Evolutionary conservation across 345 rosid species (phyloP).

Genomic region (Triadica sebifera): DNA sequence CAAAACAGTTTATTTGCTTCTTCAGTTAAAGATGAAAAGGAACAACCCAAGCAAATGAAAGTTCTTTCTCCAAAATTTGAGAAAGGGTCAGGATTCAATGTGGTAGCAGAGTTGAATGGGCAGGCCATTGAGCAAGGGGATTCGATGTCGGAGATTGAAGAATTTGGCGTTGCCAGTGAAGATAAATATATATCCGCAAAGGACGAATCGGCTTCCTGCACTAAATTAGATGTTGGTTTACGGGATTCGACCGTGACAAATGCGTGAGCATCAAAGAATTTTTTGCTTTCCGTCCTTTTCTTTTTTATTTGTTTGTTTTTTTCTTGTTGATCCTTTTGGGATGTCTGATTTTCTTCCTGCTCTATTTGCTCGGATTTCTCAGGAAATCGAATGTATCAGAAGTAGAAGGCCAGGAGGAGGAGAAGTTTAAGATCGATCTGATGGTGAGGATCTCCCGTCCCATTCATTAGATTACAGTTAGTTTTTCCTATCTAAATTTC

Average conservation of each 20-base stretch:
- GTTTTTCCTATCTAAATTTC: constrained; percentile 23
- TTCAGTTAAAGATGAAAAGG: constrained; percentile 18
- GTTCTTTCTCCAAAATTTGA: constrained; percentile 12
- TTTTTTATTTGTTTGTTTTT: not conserved
- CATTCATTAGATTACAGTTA: constrained; percentile 20
- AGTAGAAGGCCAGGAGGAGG: constrained; percentile 21
- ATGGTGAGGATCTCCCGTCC: constrained; percentile 49
- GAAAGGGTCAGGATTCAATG: constrained; percentile 10
- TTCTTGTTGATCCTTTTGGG: not conserved
- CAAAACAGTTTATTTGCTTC: constrained; percentile 18
- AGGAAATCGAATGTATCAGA: constrained; percentile 27
- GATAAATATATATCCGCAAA: constrained; percentile 17
- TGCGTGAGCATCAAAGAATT: constrained; percentile 37
- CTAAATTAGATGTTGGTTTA: constrained; percentile 23
- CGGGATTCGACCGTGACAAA: constrained; percentile 29
- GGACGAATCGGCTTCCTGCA: constrained; percentile 18
- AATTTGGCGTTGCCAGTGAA: constrained; percentile 16
- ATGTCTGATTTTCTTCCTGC: not conserved
- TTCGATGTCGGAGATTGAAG: constrained; percentile 19
- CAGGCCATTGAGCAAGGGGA: constrained; percentile 22
- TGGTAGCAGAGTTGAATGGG: constrained; percentile 23
- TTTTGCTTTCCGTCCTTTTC: not conserved
- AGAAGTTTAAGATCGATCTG: constrained; percentile 48
- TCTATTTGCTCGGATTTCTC: constrained; percentile 8
- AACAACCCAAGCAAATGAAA: constrained; percentile 16